Conservation (phyloP, 2,329 filamentous ascomycete genomes). For the Akanthomyces lecanii region DNA sequence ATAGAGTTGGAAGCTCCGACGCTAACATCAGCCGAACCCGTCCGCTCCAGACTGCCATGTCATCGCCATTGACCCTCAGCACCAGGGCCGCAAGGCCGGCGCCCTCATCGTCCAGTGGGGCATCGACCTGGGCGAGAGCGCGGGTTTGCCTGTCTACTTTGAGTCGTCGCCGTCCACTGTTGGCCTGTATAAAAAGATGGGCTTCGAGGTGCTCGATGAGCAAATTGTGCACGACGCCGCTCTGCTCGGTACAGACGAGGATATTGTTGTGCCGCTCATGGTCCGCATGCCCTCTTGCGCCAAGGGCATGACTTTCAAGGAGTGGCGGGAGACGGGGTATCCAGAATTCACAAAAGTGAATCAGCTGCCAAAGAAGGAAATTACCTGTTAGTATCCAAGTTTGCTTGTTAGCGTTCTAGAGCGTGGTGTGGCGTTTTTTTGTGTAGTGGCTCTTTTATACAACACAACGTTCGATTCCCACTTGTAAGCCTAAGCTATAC, state of each 20-base stretch:
- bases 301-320: conserved; percentile 30
- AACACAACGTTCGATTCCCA: not conserved
- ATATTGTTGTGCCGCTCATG: conserved; percentile 39
- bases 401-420: not conserved
- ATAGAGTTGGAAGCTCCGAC: not conserved
- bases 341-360: conserved; percentile 11
- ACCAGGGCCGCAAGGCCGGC: conserved; percentile 41
- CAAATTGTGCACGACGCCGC: conserved; percentile 36
- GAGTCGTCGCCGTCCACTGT: conserved; percentile 41
- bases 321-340: conserved; percentile 29
- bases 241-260: conserved; percentile 31
- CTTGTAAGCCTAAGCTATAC: not conserved
- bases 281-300: conserved; percentile 36
- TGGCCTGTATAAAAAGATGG: conserved; percentile 42
- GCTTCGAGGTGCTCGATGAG: conserved; percentile 38
- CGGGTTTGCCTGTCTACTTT: conserved; percentile 41
- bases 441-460: not conserved
- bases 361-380: not conserved
- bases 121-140: conserved; percentile 32
- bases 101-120: conserved; percentile 40
- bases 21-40: conserved; percentile 14
- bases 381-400: not conserved
- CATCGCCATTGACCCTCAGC: conserved; percentile 40
- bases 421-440: not conserved
- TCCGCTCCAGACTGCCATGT: conserved; percentile 34